Percentiles rank a stretch among this genome's conserved stretches.
Conservation (phyloP, 2,329 filamentous ascomycete species). For the Neopestalotiopsis sp. region DNA sequence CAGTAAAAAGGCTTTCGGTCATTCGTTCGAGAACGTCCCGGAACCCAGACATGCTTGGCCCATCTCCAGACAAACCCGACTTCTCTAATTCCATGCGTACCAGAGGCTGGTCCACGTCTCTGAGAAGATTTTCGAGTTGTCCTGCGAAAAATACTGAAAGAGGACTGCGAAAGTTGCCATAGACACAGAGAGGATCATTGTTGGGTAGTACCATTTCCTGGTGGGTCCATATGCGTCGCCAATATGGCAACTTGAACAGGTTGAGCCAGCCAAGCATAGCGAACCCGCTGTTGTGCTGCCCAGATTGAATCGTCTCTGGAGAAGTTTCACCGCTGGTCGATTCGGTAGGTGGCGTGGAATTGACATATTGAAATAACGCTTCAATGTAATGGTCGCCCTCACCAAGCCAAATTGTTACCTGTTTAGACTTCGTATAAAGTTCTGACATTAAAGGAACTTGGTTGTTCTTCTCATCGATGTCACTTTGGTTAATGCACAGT, state of each 20-base stretch:
- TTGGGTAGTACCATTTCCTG: neutral
- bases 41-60: too few relatives aligned
- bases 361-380: neutral
- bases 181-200: neutral
- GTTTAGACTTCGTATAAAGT: neutral
- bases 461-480: neutral
- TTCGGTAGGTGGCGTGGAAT: neutral
- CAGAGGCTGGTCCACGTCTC: too few relatives aligned
- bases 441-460: neutral
- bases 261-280: neutral
- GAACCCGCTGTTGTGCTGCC: neutral
- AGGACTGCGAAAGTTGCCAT: neutral
- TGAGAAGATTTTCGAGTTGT: neutral
- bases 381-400: neutral
- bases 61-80: neutral
- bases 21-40: too few relatives aligned
- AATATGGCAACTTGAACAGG: neutral
- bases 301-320: neutral
- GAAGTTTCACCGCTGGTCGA: neutral
- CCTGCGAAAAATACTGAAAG: neutral
- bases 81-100: neutral
- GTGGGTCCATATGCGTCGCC: neutral
- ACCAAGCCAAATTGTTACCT: neutral
- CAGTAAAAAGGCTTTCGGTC: too few relatives aligned
- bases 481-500: neutral